Evolutionary conservation across 495 filamentous ascomycete genomes (phyloP).

Genomic region (Hyaloscypha finlandica): DNA sequence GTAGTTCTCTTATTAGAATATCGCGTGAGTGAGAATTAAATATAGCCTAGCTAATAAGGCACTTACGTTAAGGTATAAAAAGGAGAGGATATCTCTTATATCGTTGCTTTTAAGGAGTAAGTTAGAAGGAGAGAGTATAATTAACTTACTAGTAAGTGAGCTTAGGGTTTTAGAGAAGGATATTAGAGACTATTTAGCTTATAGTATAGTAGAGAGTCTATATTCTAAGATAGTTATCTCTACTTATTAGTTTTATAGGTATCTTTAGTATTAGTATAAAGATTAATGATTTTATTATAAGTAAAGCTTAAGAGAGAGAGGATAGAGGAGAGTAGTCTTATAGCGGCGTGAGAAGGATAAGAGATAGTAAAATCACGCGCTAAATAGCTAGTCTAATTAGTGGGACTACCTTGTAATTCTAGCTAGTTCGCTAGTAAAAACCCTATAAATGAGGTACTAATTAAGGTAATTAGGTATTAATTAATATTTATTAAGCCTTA

Average conservation of each 20-base stretch:
- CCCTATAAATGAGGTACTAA: neutral
- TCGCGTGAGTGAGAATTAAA: neutral
- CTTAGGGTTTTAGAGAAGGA: neutral
- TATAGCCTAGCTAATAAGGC: neutral
- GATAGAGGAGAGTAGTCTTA: neutral
- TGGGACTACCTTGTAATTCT: too few species aligned
- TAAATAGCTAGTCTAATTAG: neutral
- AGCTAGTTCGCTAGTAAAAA: neutral
- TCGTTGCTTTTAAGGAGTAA: neutral
- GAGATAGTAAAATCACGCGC: neutral
- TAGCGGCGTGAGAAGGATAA: neutral
- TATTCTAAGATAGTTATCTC: neutral
- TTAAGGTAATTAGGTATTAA: too few species aligned
- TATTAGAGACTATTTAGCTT: neutral
- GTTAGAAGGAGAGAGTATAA: neutral
- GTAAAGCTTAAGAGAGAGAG: neutral
- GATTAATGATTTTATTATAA: neutral
- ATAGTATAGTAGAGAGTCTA: neutral
- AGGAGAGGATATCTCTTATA: neutral
- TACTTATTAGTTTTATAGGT: conserved; percentile 2
- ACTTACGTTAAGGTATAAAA: neutral
- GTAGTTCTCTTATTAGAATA: conserved; percentile 1
- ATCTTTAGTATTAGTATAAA: too few species aligned
- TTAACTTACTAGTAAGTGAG: neutral
- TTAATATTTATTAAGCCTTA: too few species aligned